Evolutionary conservation across 371 early-diverging fungal species (phyloP).

Genomic region (Thermomucor indicae-seudaticae): DNA sequence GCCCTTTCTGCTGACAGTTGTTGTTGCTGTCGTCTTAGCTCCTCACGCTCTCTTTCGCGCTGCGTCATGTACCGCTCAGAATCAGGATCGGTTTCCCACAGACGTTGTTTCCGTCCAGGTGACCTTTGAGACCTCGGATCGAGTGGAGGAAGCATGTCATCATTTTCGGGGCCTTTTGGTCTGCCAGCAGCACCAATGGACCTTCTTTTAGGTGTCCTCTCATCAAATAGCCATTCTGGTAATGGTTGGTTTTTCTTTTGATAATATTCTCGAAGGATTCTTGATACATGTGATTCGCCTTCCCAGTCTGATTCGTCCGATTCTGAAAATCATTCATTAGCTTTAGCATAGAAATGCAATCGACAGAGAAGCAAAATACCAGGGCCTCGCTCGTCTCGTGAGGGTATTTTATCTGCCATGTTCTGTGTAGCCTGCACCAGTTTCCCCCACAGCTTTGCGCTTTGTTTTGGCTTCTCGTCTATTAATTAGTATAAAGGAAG

Average conservation of each 20-base stretch:
- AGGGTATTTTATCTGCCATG: conserved; percentile 51
- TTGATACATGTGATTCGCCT: conserved; percentile 52
- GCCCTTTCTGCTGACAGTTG: conserved; percentile 1
- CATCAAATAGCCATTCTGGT: conserved; percentile 28
- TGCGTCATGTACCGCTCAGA: conserved; percentile 6
- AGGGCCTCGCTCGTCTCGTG: conserved; percentile 16
- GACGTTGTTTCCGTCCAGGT: conserved; percentile 21
- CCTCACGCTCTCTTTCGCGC: conserved; percentile 30
- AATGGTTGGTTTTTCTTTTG: conserved; percentile 33
- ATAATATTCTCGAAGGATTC: conserved; percentile 46
- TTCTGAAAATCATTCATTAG: conserved; percentile 23
- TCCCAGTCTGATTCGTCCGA: conserved; percentile 56
- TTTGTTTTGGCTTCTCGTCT: conserved; percentile 32
- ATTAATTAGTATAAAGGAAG: background rate
- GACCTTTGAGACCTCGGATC: conserved; percentile 12
- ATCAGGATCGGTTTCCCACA: conserved; percentile 27
- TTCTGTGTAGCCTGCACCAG: conserved; percentile 54
- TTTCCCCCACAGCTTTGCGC: conserved; percentile 51
- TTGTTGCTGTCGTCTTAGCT: conserved; percentile 21
- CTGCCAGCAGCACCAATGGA: background rate
- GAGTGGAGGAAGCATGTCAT: background rate
- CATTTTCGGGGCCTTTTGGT: background rate
- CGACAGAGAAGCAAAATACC: conserved; percentile 1
- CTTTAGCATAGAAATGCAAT: background rate
- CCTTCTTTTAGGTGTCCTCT: conserved; percentile 9